Percentiles rank a stretch among this genome's conserved stretches.
Conservation (phyloP, 495 filamentous ascomycete species). For the Rhypophila decipiens region DNA sequence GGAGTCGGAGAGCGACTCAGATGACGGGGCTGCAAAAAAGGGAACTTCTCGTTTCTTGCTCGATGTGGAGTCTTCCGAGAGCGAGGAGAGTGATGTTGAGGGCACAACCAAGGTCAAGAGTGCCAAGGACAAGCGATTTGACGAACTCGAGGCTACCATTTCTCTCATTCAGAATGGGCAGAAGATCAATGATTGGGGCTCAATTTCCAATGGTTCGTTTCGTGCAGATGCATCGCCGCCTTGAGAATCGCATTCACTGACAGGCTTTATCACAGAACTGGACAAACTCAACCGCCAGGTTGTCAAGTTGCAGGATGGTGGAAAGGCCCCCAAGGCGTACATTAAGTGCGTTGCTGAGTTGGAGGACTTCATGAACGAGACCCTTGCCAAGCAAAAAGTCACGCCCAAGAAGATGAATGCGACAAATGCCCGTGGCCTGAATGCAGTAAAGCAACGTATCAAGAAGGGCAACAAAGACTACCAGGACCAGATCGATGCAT, state of each 20-base stretch:
- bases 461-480: constrained; percentile 98
- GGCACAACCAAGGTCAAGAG: constrained; percentile 82
- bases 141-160: constrained; percentile 86
- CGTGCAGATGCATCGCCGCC: constrained; percentile 6
- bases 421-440: constrained; percentile 86
- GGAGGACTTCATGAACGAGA: constrained; percentile 93
- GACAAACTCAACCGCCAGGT: constrained; percentile 95
- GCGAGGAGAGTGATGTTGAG: constrained; percentile 79
- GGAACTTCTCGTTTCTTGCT: constrained; percentile 77
- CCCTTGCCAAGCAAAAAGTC: constrained; percentile 88
- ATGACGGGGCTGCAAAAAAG: constrained; percentile 53
- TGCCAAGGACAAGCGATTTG: constrained; percentile 92
- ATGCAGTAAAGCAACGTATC: constrained; percentile 92
- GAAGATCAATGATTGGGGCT: constrained; percentile 95
- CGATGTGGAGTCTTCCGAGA: constrained; percentile 61
- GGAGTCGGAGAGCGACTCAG: constrained; percentile 58
- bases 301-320: constrained; percentile 65
- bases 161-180: constrained; percentile 88
- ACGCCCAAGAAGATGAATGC: constrained; percentile 98
- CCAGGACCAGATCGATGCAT: constrained; percentile 76
- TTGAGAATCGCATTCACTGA: constrained; percentile 14
- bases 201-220: constrained; percentile 75
- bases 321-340: constrained; percentile 79
- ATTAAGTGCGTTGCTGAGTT: constrained; percentile 89
- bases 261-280: constrained; percentile 57